Conservation (phyloP, 2,329 filamentous ascomycete species). For the Phialocephala subalpina region DNA sequence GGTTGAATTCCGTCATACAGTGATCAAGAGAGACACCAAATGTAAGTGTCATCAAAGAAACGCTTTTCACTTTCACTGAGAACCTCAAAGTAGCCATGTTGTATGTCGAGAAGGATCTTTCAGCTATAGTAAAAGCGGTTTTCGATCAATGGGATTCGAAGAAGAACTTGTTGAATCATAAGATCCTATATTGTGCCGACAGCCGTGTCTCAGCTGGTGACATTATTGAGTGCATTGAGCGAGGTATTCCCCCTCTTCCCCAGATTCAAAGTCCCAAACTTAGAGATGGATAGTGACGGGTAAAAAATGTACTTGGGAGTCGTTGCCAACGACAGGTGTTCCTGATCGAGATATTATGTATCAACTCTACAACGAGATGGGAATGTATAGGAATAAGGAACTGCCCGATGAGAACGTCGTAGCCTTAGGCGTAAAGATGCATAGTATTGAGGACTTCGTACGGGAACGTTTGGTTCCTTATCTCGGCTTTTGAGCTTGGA, state of each 20-base stretch:
- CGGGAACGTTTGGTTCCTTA: conserved; percentile 3
- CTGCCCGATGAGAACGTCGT: not conserved
- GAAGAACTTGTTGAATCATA: not conserved
- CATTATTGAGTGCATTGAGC: not conserved
- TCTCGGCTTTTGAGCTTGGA: not conserved
- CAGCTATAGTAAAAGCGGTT: not conserved
- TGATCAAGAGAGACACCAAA: not conserved
- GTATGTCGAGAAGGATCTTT: not conserved
- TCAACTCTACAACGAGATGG: not conserved
- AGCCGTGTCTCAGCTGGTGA: not conserved
- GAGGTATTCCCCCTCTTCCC: not conserved
- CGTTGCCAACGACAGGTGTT: not conserved
- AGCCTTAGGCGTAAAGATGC: not conserved
- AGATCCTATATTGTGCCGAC: not conserved
- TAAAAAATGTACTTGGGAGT: not conserved
- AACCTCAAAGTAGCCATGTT: not conserved
- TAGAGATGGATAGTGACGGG: not conserved
- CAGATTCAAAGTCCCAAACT: not conserved
- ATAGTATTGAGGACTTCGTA: not conserved
- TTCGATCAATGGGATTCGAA: not conserved
- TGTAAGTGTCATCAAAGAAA: not conserved
- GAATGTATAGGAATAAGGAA: not conserved
- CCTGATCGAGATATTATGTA: conserved; percentile 2
- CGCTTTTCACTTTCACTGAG: not conserved
- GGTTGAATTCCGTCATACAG: not conserved